These are phyloP conservation scores for Cryptococcus jaspeensis DNA, from an alignment of 1,284 basidiomycete species.

Conservation along the genomic window DNA sequence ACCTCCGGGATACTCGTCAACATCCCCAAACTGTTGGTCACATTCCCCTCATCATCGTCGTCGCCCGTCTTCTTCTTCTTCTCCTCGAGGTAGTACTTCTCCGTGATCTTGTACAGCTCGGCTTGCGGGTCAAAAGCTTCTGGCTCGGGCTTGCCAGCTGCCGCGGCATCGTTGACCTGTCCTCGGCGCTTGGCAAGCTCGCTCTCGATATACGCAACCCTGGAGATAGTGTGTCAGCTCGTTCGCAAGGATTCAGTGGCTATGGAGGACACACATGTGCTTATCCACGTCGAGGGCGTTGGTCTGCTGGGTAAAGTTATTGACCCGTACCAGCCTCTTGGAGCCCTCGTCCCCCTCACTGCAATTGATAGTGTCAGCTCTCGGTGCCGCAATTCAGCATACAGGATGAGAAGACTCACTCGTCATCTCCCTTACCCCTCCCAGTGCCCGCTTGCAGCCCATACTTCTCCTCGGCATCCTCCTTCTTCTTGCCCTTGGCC, in stretches of 20 bases:
- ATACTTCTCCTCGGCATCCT: slow-evolving; percentile 51
- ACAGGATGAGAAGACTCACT: slow-evolving; percentile 53
- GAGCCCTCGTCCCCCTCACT: slow-evolving; percentile 61
- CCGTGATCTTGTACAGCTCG: slow-evolving; percentile 75
- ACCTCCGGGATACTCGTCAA: slow-evolving; percentile 94
- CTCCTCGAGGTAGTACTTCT: slow-evolving; percentile 56
- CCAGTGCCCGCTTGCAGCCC: slow-evolving; percentile 53
- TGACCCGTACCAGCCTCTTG: slow-evolving; percentile 68
- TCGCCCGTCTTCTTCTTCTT: slow-evolving; percentile 21
- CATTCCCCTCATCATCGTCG: slow-evolving; percentile 75
- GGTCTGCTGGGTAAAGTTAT: slow-evolving; percentile 96
- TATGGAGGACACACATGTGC: slow-evolving; percentile 72
- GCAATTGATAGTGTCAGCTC: neutral
- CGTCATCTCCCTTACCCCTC: slow-evolving; percentile 53
- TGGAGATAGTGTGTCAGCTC: slow-evolving; percentile 41
- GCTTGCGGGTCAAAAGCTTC: slow-evolving; percentile 68
- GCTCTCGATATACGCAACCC: slow-evolving; percentile 97
- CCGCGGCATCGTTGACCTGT: slow-evolving; percentile 39
- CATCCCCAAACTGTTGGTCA: slow-evolving; percentile 90
- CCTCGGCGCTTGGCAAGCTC: slow-evolving; percentile 79
- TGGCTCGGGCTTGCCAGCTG: slow-evolving; percentile 52
- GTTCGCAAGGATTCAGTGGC: neutral
- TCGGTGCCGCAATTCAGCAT: neutral
- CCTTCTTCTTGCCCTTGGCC: slow-evolving; percentile 16
- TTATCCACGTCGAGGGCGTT: slow-evolving; percentile 95